These are phyloP conservation scores for Ophiognomonia clavigignenti-juglandacearum DNA, from an alignment of 2,329 filamentous ascomycete genomes.

Conservation along the genomic window DNA sequence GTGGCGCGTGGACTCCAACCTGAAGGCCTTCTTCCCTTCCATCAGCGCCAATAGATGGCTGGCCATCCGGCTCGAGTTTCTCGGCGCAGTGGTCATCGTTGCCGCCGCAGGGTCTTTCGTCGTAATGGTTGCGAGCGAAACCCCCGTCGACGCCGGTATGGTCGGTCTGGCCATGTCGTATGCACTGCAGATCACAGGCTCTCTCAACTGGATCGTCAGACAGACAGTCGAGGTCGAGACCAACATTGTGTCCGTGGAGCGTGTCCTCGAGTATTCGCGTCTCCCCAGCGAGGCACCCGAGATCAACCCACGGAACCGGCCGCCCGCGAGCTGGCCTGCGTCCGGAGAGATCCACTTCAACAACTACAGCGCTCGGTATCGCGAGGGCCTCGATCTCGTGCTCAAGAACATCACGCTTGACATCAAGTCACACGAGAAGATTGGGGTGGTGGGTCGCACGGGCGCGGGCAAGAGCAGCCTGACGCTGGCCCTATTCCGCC, in stretches of 20 bases:
- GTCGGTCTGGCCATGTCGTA: conserved; percentile 97
- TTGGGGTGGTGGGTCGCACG: conserved; percentile 93
- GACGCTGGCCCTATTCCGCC: conserved; percentile 87
- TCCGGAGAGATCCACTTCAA: conserved; percentile 85
- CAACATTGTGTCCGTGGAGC: conserved; percentile 98
- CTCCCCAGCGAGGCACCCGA: conserved; percentile 93
- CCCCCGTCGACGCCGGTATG: conserved; percentile 61
- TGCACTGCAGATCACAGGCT: conserved; percentile 92
- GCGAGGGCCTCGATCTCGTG: conserved; percentile 82
- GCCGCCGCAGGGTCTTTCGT: conserved; percentile 78
- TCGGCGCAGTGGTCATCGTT: conserved; percentile 91
- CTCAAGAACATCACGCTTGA: conserved; percentile 87
- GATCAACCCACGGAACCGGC: conserved; percentile 81
- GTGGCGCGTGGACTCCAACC: conserved; percentile 92
- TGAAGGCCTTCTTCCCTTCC: conserved; percentile 91
- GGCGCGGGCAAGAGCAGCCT: conserved; percentile 94
- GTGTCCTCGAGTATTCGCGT: conserved; percentile 89
- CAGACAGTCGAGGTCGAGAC: conserved; percentile 99
- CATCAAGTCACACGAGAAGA: conserved; percentile 96
- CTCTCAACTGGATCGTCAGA: conserved; percentile 97
- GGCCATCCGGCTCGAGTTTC: conserved; percentile 89
- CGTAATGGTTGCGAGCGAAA: conserved; percentile 68
- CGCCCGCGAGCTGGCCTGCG: conserved; percentile 86
- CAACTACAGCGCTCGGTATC: conserved; percentile 91
- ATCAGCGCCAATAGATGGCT: conserved; percentile 94